Base-by-base conservation (phyloP, 345 rosid species). In the Barbarea vulgaris region DNA sequence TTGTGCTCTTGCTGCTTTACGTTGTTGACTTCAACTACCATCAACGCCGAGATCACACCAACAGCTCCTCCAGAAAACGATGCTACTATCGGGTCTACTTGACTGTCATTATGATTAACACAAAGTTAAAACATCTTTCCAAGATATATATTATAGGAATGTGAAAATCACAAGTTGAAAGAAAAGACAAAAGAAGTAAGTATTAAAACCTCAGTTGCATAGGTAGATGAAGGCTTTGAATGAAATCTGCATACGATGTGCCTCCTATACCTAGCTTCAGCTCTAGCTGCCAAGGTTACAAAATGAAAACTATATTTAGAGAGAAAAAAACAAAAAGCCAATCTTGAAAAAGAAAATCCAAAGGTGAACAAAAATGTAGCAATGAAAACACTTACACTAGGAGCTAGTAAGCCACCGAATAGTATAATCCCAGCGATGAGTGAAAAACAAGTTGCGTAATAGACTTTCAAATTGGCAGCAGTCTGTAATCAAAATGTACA, bases 21-120 rank as follows among this genome's bases (percentile, higher is more conserved):
- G 21, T 94, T 94, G 89, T 94, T 94, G 74, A 94, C 84, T 81
- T 94, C 98, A 6, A 94, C 97, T 37, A 94, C 91, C 98, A 94
- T 94, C 88, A 91, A 82, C 31, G 98, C 89, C 25, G 98, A 94
- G 52, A 94, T 91, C 51, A 94, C 97, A 64, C 98, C 97, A 53
- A 94, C 98, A 56, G 98, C 96, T 75, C 98, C 98, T 30, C 98
- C 98, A 42, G 98, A 91, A 80, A 94, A 94, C 13, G 98, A 94
- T 3, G 98, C 98, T 70, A 94, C 98, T 59, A 94, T 94, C 11
- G 98, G 98, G 77, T 94, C 98, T 50, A 94, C 97, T 78, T 87
- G 83, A 79, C 97, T 94, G 87, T 42, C 80, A 15, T 78, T 77
- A 62, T 50, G n/a, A 62, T 67, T 7, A 48, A 53, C 62, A 72